Percentiles rank a stretch among this genome's conserved stretches.
These are phyloP conservation scores for Paecilomyces dactylethromorphus DNA, from an alignment of 2,329 filamentous ascomycete species.

Conservation along the genomic window DNA sequence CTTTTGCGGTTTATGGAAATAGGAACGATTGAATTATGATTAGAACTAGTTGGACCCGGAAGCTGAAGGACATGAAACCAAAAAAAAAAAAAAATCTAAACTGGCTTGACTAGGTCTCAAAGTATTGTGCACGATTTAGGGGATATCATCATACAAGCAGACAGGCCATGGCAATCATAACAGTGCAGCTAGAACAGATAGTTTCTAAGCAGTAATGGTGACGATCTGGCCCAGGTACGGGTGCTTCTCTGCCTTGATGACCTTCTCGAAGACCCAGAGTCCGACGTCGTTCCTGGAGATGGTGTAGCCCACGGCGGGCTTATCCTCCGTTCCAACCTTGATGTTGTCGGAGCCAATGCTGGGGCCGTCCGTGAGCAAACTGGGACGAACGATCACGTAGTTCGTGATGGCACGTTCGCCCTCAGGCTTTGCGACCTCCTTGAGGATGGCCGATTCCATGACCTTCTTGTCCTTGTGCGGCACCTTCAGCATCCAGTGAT, in stretches of 20 bases:
- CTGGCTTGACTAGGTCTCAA: not conserved
- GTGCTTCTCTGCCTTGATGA: not conserved
- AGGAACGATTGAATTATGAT: not conserved
- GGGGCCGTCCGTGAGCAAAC: conserved; percentile 17
- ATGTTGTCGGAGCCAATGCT: conserved; percentile 15
- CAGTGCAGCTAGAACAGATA: not conserved
- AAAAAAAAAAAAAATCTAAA: not conserved
- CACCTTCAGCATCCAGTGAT: conserved; percentile 16
- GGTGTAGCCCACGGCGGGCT: conserved; percentile 20
- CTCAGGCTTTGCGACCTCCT: conserved; percentile 12
- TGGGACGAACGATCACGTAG: conserved; percentile 18
- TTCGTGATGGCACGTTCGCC: conserved; percentile 11
- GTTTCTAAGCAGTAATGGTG: not conserved
- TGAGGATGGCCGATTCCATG: conserved; percentile 14
- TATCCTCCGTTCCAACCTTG: conserved; percentile 15
- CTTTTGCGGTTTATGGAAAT: not conserved
- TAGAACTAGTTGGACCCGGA: not conserved
- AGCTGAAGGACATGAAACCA: not conserved
- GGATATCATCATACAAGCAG: not conserved
- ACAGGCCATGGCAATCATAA: not conserved
- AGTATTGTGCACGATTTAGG: not conserved
- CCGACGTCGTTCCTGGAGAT: conserved; percentile 23
- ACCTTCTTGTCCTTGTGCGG: conserved; percentile 16
- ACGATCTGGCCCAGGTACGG: not conserved
- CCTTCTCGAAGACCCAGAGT: conserved; percentile 20